phyloP scores from a whole-genome alignment of 129 eudicot species.

The Flaveria trinervia region DNA sequence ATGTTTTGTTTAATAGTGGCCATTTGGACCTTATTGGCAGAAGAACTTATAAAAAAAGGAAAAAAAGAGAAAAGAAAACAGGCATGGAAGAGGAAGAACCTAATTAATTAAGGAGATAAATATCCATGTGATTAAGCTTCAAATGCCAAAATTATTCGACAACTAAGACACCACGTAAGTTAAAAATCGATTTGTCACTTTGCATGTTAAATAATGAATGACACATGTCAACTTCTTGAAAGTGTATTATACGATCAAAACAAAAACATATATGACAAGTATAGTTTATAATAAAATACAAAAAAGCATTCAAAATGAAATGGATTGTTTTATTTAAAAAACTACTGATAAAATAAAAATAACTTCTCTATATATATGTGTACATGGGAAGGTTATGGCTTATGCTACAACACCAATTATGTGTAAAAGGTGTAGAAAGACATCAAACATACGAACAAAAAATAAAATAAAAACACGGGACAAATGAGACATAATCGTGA shows the following conservation, averaged over 20 bases:
- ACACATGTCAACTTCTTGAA: not conserved
- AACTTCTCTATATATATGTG: too few relatives aligned
- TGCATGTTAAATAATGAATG: not conserved
- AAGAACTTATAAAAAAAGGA: too few relatives aligned
- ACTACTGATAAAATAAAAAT: too few relatives aligned
- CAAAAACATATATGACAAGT: not conserved
- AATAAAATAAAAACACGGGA: too few relatives aligned
- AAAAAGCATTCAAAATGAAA: not conserved
- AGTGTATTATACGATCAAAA: constrained; percentile 1
- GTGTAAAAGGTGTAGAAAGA: too few relatives aligned
- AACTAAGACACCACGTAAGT: not conserved
- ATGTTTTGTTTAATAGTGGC: too few relatives aligned
- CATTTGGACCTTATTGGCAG: too few relatives aligned
- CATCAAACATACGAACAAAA: too few relatives aligned
- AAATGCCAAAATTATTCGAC: not conserved
- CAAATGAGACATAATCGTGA: too few relatives aligned
- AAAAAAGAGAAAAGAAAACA: not conserved
- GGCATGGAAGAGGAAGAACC: not conserved
- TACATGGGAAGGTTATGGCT: too few relatives aligned
- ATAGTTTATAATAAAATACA: not conserved
- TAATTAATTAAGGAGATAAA: not conserved
- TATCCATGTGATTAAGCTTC: not conserved
- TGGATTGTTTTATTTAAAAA: not conserved
- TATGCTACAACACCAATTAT: too few relatives aligned
- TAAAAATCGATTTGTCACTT: not conserved